phyloP scores from a whole-genome alignment of 2,329 filamentous ascomycete species.

The Calonectria leucothoes region DNA sequence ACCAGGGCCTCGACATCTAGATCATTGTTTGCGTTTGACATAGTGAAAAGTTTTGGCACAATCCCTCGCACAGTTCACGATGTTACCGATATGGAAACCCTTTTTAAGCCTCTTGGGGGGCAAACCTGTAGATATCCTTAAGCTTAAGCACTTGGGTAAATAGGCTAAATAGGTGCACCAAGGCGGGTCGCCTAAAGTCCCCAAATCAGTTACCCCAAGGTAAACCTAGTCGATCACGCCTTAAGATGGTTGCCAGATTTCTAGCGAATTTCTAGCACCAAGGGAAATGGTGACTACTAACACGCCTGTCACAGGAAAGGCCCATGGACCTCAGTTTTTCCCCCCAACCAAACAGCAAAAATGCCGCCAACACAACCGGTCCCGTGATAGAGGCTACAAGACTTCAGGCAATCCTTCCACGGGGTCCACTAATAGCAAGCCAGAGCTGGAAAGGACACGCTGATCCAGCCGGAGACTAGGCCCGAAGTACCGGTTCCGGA shows the following conservation, averaged over 20 bases:
- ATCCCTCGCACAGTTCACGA: background rate
- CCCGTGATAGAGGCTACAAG: too few species aligned
- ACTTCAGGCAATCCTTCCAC: background rate
- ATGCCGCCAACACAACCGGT: too few species aligned
- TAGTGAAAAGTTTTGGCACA: background rate
- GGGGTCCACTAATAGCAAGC: background rate
- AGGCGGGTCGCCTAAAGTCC: background rate
- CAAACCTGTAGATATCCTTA: background rate
- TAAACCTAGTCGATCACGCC: background rate
- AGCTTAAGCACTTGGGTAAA: background rate
- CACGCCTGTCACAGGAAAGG: background rate
- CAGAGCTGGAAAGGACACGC: background rate
- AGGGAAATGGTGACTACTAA: background rate
- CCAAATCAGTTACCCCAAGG: background rate
- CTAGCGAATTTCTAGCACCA: background rate
- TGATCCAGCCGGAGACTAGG: background rate
- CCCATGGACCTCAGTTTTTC: background rate
- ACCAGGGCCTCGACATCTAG: slow-evolving; percentile 12
- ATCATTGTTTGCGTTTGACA: background rate
- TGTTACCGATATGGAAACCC: background rate
- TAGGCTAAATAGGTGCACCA: background rate
- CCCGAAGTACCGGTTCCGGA: background rate
- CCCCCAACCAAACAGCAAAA: too few species aligned
- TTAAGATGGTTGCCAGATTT: background rate
- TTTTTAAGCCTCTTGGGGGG: background rate